Percentiles rank a stretch among this genome's conserved stretches.
Evolutionary conservation across 352 stramenopile species (phyloP).

Genomic region (Pythium rishiriense): DNA sequence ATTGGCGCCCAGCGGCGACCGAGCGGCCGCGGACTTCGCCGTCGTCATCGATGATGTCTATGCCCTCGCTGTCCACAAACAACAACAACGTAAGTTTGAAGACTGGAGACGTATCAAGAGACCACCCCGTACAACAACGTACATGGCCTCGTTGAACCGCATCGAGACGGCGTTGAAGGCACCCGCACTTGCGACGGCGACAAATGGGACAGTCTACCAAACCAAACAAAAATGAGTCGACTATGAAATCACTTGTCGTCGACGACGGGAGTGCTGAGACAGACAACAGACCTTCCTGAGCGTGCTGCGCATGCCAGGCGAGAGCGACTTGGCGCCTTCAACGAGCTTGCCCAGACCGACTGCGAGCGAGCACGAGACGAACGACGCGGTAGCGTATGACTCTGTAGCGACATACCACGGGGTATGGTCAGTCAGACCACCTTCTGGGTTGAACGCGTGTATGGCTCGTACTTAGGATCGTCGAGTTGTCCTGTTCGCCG

Average conservation of each 20-base stretch:
- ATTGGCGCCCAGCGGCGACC: constrained; percentile 74
- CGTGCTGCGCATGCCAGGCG: constrained; percentile 53
- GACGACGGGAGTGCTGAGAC: no score
- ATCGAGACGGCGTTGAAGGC: constrained; percentile 88
- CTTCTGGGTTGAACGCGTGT: not conserved
- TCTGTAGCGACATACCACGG: constrained; percentile 34
- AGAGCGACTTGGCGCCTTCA: constrained; percentile 73
- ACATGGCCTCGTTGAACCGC: constrained; percentile 87
- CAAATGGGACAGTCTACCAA: constrained; percentile 76
- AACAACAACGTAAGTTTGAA: not conserved
- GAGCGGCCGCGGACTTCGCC: constrained; percentile 79
- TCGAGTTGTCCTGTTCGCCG: constrained; percentile 71
- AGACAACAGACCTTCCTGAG: constrained; percentile 81
- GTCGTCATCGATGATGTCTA: constrained; percentile 83
- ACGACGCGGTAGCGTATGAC: constrained; percentile 73
- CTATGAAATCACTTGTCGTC: no score
- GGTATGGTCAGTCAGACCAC: not conserved
- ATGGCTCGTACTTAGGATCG: constrained; percentile 71
- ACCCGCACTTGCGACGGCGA: constrained; percentile 79
- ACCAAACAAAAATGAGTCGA: no score
- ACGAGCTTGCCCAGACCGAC: constrained; percentile 78
- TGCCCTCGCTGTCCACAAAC: constrained; percentile 55
- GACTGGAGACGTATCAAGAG: not conserved
- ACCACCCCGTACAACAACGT: constrained; percentile 18
- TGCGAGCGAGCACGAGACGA: constrained; percentile 77